These are phyloP conservation scores for cucumber (Cucumis sativus) DNA, from an alignment of 306 rosid genomes.

Conservation along the genomic window DNA sequence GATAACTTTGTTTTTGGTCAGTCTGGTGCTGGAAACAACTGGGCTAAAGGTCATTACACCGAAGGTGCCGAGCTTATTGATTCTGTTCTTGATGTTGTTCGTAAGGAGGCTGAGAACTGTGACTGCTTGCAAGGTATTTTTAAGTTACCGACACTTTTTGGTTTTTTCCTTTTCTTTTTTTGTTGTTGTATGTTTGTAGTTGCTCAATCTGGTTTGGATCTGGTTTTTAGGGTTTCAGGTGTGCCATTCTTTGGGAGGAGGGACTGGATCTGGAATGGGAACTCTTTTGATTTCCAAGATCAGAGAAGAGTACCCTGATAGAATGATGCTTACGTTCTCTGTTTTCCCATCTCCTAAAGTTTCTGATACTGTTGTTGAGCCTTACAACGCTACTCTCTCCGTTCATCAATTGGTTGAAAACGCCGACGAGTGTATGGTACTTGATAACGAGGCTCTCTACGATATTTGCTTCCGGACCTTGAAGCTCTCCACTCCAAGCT, in stretches of 20 bases:
- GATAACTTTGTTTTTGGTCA: conserved; percentile 39
- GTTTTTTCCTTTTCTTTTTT: too few relatives aligned
- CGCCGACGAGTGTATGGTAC: conserved; percentile 44
- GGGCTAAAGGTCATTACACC: conserved; percentile 40
- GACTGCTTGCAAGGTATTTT: conserved; percentile 35
- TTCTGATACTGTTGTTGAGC: conserved; percentile 38
- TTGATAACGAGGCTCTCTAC: conserved; percentile 30
- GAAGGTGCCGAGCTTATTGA: conserved; percentile 40
- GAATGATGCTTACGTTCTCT: conserved; percentile 38
- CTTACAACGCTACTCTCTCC: conserved; percentile 40
- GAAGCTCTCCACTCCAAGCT: conserved; percentile 48
- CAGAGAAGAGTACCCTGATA: conserved; percentile 32
- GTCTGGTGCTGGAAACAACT: conserved; percentile 38
- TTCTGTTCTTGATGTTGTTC: conserved; percentile 38
- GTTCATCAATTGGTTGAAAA: conserved; percentile 43
- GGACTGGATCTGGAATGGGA: conserved; percentile 52
- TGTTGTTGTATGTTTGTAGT: background rate
- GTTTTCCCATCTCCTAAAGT: conserved; percentile 24
- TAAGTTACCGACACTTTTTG: background rate
- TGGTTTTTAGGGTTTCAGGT: conserved; percentile 30
- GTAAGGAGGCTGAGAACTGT: conserved; percentile 43
- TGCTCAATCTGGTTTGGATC: background rate
- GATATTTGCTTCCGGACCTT: conserved; percentile 46
- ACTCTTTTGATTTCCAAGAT: conserved; percentile 40
- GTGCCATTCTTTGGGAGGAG: conserved; percentile 40